These are phyloP conservation scores for Halenospora varia DNA, from an alignment of 495 filamentous ascomycete genomes.

Conservation along the genomic window DNA sequence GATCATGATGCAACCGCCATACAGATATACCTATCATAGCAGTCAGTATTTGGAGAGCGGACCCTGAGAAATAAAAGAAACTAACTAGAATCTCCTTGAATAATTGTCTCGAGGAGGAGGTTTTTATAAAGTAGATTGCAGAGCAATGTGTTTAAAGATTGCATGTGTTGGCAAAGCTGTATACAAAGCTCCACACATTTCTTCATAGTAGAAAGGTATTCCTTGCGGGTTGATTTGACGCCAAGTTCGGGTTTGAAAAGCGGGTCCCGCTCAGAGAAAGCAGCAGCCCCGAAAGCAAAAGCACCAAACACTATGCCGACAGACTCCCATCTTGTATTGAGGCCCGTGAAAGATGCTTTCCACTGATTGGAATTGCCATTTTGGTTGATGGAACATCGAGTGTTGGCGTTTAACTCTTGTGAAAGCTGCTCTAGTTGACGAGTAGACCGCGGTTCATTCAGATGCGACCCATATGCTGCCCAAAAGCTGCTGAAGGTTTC, in stretches of 20 bases:
- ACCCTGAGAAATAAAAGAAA: not conserved
- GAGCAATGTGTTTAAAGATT: conserved; percentile 41
- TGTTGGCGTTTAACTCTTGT: conserved; percentile 65
- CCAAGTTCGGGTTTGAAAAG: conserved; percentile 12
- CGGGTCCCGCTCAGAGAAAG: not conserved
- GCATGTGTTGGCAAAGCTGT: conserved; percentile 40
- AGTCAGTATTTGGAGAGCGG: not conserved
- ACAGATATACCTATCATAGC: conserved; percentile 38
- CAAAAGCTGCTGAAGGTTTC: not conserved
- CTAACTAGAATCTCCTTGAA: conserved; percentile 51
- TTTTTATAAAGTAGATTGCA: conserved; percentile 42
- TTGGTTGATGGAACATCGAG: conserved; percentile 40
- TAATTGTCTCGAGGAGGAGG: conserved; percentile 39
- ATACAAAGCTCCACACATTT: conserved; percentile 41
- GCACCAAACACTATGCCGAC: conserved; percentile 10
- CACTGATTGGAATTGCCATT: conserved; percentile 7
- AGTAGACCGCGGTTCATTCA: conserved; percentile 1
- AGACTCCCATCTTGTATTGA: conserved; percentile 17
- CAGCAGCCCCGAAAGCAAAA: not conserved
- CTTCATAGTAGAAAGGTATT: conserved; percentile 34
- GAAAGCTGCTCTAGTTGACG: conserved; percentile 41
- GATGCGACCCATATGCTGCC: not conserved
- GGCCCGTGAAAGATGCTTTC: conserved; percentile 9
- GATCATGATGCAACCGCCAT: conserved; percentile 50
- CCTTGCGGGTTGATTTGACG: conserved; percentile 25